Evolutionary conservation across 345 rosid species (phyloP), one percentile per base, ranked within the genome.

Genomic region (Melaleuca quinquenervia): DNA sequence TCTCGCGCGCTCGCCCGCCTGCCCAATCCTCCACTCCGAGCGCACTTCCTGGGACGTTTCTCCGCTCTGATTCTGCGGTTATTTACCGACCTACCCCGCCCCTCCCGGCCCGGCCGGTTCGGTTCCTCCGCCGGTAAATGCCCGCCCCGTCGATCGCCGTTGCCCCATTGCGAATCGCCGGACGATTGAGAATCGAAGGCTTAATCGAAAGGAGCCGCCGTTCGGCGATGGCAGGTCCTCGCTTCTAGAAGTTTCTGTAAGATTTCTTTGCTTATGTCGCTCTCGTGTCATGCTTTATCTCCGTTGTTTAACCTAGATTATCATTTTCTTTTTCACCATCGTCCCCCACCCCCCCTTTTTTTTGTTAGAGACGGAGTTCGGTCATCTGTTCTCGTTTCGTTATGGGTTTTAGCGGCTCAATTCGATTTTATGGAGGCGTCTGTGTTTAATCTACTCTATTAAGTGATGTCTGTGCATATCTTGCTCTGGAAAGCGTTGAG

Each of bases 271-370:
- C 26, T 41, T 15, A 21, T 44, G 20, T 11, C 82, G 51, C 62
- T 76, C 24, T 75, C 49, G 1, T 12, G 18, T 70, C 36, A 10
- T 44, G 27, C 16, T 36, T 52, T 22, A 29, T 11, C 22, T 41
- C 50, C 83, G 62, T 22, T 55, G 78, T 48, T 64, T 50, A 54
- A 58, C 83, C 86, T 85, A 76, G 83, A 60, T 41, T 84, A 27
- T 76, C 56, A 0, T 22, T 6, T 36, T 16, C 32, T 22, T 50
- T 9, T 51, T 27, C 76, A 22, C 50, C 64, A 27, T 84, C 45
- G 76, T 48, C 6, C 51, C 76, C 24, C 4, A n/a, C n/a, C n/a
- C n/a, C 41, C 41, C 4, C 41, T 41, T 41, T 41, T 41, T 41
- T 41, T 41, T 41, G 54, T 11, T 52, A 32, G 51, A 3, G 70